Evolutionary conservation across 2,329 filamentous ascomycete species (phyloP), one percentile per base, ranked within the genome.

Genomic region (Aspergillus intermedius): DNA sequence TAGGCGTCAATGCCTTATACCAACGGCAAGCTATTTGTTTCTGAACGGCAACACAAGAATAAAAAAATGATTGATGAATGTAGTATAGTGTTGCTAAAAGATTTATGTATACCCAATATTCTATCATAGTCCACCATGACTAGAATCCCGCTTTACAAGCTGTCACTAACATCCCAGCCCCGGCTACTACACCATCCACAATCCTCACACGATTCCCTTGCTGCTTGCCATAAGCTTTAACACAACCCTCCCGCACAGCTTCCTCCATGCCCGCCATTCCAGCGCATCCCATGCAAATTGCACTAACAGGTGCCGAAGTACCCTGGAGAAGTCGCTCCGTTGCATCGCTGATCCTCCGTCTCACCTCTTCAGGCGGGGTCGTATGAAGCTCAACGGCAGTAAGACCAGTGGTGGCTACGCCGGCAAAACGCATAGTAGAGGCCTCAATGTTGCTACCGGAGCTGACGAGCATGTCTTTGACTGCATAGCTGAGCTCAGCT

Each of bases 191-290:
- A 0, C 89, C 90, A 66, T 96, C 91, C 5, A 96, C 74, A 52
- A 96, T 82, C 60, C 78, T 79, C 3, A 94, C 73, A 22, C 73
- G 71, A 47, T 73, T 68, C 0, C 80, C 86, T 42, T 76, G 74
- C 9, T 76, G 69, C n/a, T 76, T 66, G 1, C 86, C 86, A 48
- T 85, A 76, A 44, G 80, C 75, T 49, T 86, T 81, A 0, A 79
- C 60, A 32, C 87, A 86, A 1, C 85, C 85, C 40, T 79, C 76
- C 30, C 84, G 78, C 35, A 96, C 89, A 50, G 84, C 84, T 37
- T 81, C 75, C 58, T 93, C 86, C 70, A 96, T 77, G 0, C 90
- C 91, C 1, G 85, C 84, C 91, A 96, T 95, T 0, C 90, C 91
- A 2, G 88, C 91, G 65, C 91, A 96, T 0, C 91, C 91, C 74